Evolutionary conservation across 176 grass and related monocot species (phyloP).

Genomic region (Aegilops tauschii): DNA sequence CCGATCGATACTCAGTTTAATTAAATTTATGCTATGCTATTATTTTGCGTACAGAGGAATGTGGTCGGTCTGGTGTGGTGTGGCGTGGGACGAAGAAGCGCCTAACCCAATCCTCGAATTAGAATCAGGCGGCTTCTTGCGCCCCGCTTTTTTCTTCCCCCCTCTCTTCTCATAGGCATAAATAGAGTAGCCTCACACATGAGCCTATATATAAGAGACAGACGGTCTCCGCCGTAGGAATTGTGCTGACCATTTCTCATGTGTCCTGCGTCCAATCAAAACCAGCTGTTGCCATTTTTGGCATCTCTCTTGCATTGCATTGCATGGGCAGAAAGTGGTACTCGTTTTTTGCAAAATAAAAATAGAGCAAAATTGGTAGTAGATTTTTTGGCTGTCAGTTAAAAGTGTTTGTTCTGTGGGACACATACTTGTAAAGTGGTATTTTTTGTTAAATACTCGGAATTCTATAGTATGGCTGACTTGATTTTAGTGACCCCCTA

Average conservation of each 20-base stretch:
- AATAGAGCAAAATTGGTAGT: no score
- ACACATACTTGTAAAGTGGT: no score
- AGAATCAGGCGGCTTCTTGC: slow-evolving; percentile 54
- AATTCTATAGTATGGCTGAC: no score
- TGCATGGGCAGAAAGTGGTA: neutral
- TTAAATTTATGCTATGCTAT: no score
- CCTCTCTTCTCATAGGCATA: neutral
- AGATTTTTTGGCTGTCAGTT: no score
- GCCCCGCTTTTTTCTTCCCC: neutral
- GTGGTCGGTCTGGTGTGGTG: no score
- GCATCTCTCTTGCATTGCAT: neutral
- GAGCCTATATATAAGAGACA: slow-evolving; percentile 5
- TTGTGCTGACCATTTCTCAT: slow-evolving; percentile 26
- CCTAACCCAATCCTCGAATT: slow-evolving; percentile 43
- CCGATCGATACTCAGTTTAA: neutral
- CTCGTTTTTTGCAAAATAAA: no score
- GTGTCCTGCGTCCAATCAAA: slow-evolving; percentile 18
- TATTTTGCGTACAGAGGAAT: neutral
- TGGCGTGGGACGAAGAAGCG: slow-evolving; percentile 42
- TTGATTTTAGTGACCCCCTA: no score
- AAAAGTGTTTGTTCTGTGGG: no score
- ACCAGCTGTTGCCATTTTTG: neutral
- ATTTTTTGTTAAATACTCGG: no score
- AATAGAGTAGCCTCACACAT: slow-evolving; percentile 7
- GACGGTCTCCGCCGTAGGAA: slow-evolving; percentile 12